Evolutionary conservation across 768 basidiomycete genomes (phyloP).

Genomic region (Cantharellus cinnabarinus): DNA sequence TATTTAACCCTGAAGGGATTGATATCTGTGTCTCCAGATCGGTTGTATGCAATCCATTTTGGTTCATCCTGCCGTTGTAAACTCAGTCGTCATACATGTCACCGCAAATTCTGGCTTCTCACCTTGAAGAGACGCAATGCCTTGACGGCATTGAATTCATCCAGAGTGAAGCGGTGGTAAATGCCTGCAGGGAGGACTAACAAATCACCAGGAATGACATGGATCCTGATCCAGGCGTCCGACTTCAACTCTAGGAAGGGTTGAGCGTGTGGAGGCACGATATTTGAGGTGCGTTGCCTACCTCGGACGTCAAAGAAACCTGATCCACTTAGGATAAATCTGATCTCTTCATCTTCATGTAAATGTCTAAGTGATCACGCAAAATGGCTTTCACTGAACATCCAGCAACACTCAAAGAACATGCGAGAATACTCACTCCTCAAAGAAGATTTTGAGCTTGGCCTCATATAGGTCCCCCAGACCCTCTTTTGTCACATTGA

Average conservation of each 20-base stretch:
- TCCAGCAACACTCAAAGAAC: neutral
- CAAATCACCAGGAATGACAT: conserved; percentile 58
- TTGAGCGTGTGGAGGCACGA: neutral
- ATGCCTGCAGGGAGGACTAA: conserved; percentile 77
- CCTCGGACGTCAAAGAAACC: conserved; percentile 88
- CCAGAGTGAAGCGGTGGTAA: conserved; percentile 88
- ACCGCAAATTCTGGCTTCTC: conserved; percentile 2
- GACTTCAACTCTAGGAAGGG: conserved; percentile 32
- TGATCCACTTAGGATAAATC: conserved; percentile 68
- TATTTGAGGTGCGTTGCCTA: conserved; percentile 13
- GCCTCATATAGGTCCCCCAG: conserved; percentile 70
- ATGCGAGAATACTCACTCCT: conserved; percentile 34
- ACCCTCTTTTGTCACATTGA: conserved; percentile 57
- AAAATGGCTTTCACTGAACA: neutral
- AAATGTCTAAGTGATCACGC: conserved; percentile 37
- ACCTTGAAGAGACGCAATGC: conserved; percentile 77
- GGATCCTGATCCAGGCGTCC: conserved; percentile 66
- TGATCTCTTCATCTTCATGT: conserved; percentile 92
- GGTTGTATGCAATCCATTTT: conserved; percentile 69
- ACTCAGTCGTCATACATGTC: neutral
- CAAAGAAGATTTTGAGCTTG: conserved; percentile 66
- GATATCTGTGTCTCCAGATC: conserved; percentile 36
- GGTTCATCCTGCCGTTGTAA: conserved; percentile 49
- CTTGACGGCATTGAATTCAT: conserved; percentile 48
- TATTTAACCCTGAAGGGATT: conserved; percentile 47